A percentile compares a stretch with the other conserved stretches of the same genome.
phyloP scores from a whole-genome alignment of 2,329 filamentous ascomycete genomes.

The Fonsecaea nubica region DNA sequence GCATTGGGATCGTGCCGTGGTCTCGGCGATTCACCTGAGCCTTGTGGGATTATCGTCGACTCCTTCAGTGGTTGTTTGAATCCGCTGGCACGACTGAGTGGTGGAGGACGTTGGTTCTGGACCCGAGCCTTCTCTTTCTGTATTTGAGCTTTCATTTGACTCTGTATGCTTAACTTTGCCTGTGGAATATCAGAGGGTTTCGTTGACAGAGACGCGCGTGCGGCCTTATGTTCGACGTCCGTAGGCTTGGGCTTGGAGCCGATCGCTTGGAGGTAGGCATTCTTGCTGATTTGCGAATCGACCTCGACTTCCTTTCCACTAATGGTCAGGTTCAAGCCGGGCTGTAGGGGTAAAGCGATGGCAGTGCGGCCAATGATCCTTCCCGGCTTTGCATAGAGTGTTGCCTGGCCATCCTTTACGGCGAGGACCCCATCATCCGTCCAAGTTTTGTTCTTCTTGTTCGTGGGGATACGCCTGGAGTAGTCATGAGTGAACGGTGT shows the following conservation, averaged over 20 bases:
- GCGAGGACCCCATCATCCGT: slow-evolving; percentile 73
- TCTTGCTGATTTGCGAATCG: slow-evolving; percentile 61
- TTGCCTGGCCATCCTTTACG: slow-evolving; percentile 63
- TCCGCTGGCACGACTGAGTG: slow-evolving; percentile 41
- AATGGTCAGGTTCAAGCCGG: slow-evolving; percentile 67
- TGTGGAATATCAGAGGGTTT: slow-evolving; percentile 38
- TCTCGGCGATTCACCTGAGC: slow-evolving; percentile 55
- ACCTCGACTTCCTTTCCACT: slow-evolving; percentile 73
- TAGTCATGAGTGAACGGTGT: neutral
- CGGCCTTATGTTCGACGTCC: slow-evolving; percentile 11
- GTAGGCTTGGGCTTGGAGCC: slow-evolving; percentile 9
- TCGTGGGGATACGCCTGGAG: slow-evolving; percentile 65
- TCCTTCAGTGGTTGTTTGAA: slow-evolving; percentile 70
- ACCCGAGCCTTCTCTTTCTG: slow-evolving; percentile 45
- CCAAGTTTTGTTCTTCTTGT: slow-evolving; percentile 79
- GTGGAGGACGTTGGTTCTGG: slow-evolving; percentile 46
- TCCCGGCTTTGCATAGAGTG: slow-evolving; percentile 68
- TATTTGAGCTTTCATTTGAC: slow-evolving; percentile 40
- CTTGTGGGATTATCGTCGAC: slow-evolving; percentile 58
- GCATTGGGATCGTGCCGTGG: slow-evolving; percentile 70
- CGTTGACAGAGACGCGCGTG: slow-evolving; percentile 39
- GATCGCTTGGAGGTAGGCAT: slow-evolving; percentile 26
- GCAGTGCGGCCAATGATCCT: slow-evolving; percentile 66
- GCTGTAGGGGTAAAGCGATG: slow-evolving; percentile 63
- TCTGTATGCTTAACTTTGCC: slow-evolving; percentile 40